Conservation (phyloP, 495 filamentous ascomycete genomes). For the Neurospora hispaniola region DNA sequence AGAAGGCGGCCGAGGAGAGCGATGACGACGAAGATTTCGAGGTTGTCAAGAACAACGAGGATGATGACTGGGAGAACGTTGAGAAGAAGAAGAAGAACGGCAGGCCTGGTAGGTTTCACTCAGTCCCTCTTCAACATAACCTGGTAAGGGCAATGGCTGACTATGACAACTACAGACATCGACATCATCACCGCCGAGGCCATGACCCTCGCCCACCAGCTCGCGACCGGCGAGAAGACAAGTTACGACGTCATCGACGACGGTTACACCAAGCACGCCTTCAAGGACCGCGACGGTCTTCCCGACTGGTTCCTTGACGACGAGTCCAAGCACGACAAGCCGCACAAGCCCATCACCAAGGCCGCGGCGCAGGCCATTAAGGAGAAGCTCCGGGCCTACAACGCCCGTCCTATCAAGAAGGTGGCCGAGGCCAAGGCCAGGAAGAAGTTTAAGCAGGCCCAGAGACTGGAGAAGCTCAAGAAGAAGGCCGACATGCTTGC, state of each 20-base stretch:
- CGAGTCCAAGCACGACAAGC: slow-evolving; percentile 71
- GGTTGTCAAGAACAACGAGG: slow-evolving; percentile 41
- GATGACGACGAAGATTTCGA: slow-evolving; percentile 39
- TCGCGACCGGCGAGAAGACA: slow-evolving; percentile 76
- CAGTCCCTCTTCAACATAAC: background rate
- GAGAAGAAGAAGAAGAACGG: slow-evolving; percentile 59
- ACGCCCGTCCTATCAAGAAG: slow-evolving; percentile 98
- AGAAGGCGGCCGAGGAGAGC: slow-evolving; percentile 17
- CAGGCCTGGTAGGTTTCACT: slow-evolving; percentile 48
- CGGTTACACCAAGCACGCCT: slow-evolving; percentile 81
- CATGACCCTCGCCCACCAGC: slow-evolving; percentile 92
- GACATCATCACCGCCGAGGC: slow-evolving; percentile 98
- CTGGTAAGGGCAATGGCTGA: slow-evolving; percentile 20
- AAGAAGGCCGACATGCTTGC: slow-evolving; percentile 86
- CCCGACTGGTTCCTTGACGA: slow-evolving; percentile 98
- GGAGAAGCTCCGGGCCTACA: slow-evolving; percentile 86
- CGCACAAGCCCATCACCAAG: slow-evolving; percentile 77
- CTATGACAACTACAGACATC: slow-evolving; percentile 52
- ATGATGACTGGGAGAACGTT: slow-evolving; percentile 58
- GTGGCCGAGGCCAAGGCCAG: slow-evolving; percentile 90
- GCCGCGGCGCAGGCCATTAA: slow-evolving; percentile 88
- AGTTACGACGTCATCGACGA: slow-evolving; percentile 74
- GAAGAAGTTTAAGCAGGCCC: slow-evolving; percentile 92
- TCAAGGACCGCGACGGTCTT: slow-evolving; percentile 85
- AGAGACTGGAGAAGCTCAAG: slow-evolving; percentile 80